Percentiles rank a stretch among this genome's conserved stretches.
Evolutionary conservation across 1,284 basidiomycete genomes (phyloP).

Genomic region (Laetiporus sulphureus): DNA sequence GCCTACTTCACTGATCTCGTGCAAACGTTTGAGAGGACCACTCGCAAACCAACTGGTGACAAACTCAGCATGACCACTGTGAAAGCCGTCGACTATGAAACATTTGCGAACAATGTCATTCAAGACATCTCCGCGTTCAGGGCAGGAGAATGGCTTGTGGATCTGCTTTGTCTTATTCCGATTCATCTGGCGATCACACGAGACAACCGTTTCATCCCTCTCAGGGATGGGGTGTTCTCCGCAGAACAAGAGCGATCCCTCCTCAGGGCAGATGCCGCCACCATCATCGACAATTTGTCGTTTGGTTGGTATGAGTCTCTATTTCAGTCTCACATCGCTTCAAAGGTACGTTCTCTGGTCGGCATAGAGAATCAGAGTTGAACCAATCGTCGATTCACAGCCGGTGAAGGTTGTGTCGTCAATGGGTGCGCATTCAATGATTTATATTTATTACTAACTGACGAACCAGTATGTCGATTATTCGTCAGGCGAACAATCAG

Average conservation of each 20-base stretch:
- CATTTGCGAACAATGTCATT: conserved; percentile 7
- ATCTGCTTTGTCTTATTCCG: conserved; percentile 55
- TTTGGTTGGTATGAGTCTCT: conserved; percentile 65
- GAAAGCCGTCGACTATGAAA: conserved; percentile 18
- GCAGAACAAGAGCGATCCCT: conserved; percentile 42
- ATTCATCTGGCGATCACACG: conserved; percentile 54
- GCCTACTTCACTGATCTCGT: conserved; percentile 42
- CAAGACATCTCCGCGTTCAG: conserved; percentile 31
- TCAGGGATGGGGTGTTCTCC: conserved; percentile 52
- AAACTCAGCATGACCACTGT: conserved; percentile 33
- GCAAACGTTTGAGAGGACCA: conserved; percentile 36
- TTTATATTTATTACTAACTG: background rate
- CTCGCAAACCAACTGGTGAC: conserved; percentile 44
- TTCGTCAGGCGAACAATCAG: conserved; percentile 45
- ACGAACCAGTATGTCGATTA: background rate
- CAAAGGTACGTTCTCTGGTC: conserved; percentile 32
- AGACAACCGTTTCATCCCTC: conserved; percentile 52
- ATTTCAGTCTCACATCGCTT: conserved; percentile 54
- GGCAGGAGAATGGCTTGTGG: conserved; percentile 58
- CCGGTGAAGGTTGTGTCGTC: conserved; percentile 60
- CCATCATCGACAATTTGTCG: conserved; percentile 47
- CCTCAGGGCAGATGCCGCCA: conserved; percentile 51
- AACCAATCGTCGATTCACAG: conserved; percentile 22
- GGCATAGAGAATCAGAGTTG: background rate
- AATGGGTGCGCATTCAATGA: conserved; percentile 36